Base-by-base conservation (phyloP, 2,329 filamentous ascomycete species). In the Podosphaera xanthii region DNA sequence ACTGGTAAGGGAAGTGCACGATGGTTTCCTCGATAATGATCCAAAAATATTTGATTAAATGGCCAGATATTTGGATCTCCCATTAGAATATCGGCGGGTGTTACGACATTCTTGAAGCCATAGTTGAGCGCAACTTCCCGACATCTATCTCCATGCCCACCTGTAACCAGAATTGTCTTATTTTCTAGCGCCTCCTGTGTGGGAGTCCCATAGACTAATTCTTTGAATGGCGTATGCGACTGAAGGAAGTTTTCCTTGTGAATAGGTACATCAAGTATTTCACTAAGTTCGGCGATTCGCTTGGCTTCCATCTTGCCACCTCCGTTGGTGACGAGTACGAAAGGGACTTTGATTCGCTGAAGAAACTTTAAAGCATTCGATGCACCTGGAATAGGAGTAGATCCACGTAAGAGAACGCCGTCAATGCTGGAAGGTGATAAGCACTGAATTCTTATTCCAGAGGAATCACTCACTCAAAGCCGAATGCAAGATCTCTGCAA, bases 291-390 rank as follows among this genome's bases (percentile, higher is more conserved):
- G 6, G 74, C 74, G 36, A 88, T 84, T 22, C 87, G 80, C 60
- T 86, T 82, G 2, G 74, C 74, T 71, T 97, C 91, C 62, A 82
- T 80, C 68, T 85, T 88, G 60, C 92, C 92, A 49, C 92, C 92
- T 65, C 92, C 92, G 71, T 98, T 98, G 61, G 92, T 98, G 62
- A 98, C 77, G 40, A 98, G 80, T 66, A 98, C 91, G 72, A 94
- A 97, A 10, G 90, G 90, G 53, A 96, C 87, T 54, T 79, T 76
- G 67, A 89, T 77, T 54, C 77, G 72, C 65, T 89, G 81, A 30
- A 97, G 81, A 66, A 82, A 84, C 36, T 75, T 73, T 30, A 98
- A 77, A 12, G 89, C 79, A 67, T 86, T 77, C 1, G 80, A 75
- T 1, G 92, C 91, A 38, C 86, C 84, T 1, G 87, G 84, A 54